Evolutionary conservation across 805 yeast species (phyloP), one percentile per base, ranked within the genome.

Genomic region (Saturnispora mendoncae): DNA sequence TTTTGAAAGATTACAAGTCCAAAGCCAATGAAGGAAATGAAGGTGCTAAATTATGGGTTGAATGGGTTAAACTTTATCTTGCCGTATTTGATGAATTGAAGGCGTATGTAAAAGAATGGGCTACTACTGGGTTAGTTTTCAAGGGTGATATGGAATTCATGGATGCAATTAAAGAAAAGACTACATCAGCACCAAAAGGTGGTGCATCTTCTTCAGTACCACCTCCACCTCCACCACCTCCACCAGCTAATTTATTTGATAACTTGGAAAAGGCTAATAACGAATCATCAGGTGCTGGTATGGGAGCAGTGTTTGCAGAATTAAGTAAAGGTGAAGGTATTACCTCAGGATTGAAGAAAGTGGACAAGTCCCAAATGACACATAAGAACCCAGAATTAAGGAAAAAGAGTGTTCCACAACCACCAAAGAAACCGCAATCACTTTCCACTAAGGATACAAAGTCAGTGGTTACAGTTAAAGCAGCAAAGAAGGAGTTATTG

Each of bases 311-410:
- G 12, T 92, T 92, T 61, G 80, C 84, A n/a, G 94, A 84, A 50
- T 68, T 92, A 50, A 87, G 80, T 65, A 72, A 80, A 65, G 99
- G 99, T 46, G 84, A 79, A 50, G 66, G 64, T 35, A 81, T 92
- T 54, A 88, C 97, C 2, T 68, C 87, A 27, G 84, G 87, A 12
- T 74, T 92, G 51, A 86, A 82, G 59, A 90, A 90, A 60, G 97
- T 90, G 30, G 97, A 88, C 51, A 85, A 78, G 66, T 80, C 94
- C 7, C 84, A 87, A 63, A 85, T 84, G 87, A 86, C 96, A 18
- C 95, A 86, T 63, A 87, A 86, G 64, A 85, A 87, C 61, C 95
- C 96, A 2, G 78, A 68, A 36, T 68, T 88, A 52, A 81, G 95
- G 54, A 71, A 67, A 9, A 61, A 74, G 4, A 69, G 78, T 2